Conservation (phyloP, 2,329 filamentous ascomycete species). For the Epichloe coenophiala region DNA sequence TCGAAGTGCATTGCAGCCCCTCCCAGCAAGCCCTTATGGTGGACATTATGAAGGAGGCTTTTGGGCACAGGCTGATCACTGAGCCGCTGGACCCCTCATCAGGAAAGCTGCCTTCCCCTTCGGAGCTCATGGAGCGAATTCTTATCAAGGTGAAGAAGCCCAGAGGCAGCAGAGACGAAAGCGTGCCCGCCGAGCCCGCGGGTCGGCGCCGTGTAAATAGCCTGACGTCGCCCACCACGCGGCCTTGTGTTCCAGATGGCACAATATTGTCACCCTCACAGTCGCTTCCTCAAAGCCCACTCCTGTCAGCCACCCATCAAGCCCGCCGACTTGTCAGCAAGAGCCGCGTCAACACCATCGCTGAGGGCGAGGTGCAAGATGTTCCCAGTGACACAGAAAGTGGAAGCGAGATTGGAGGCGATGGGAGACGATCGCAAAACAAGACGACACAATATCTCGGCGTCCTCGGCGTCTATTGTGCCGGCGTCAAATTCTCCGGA, state of each 20-base stretch:
- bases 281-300: conserved; percentile 39
- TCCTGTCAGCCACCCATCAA: conserved; percentile 37
- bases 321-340: conserved; percentile 34
- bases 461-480: conserved; percentile 67
- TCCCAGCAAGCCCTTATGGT: conserved; percentile 82
- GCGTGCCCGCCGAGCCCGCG: conserved; percentile 17
- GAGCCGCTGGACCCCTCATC: conserved; percentile 58
- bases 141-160: conserved; percentile 91
- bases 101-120: conserved; percentile 65
- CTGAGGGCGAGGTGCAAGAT: conserved; percentile 42
- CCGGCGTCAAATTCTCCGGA: conserved; percentile 66
- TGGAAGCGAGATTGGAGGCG: conserved; percentile 38
- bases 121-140: conserved; percentile 70
- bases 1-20: conserved; percentile 84
- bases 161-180: conserved; percentile 26
- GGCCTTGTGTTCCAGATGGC: conserved; percentile 48
- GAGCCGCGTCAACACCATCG: conserved; percentile 43
- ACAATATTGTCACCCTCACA: conserved; percentile 32
- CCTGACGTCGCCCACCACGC: conserved; percentile 52
- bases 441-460: conserved; percentile 79
- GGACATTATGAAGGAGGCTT: conserved; percentile 72
- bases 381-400: conserved; percentile 66
- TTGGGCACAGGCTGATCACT: conserved; percentile 65
- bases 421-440: conserved; percentile 51
- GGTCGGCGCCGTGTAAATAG: conserved; percentile 51